These are phyloP conservation scores for Termitomyces sp. DNA, from an alignment of 768 basidiomycete genomes.

Conservation along the genomic window DNA sequence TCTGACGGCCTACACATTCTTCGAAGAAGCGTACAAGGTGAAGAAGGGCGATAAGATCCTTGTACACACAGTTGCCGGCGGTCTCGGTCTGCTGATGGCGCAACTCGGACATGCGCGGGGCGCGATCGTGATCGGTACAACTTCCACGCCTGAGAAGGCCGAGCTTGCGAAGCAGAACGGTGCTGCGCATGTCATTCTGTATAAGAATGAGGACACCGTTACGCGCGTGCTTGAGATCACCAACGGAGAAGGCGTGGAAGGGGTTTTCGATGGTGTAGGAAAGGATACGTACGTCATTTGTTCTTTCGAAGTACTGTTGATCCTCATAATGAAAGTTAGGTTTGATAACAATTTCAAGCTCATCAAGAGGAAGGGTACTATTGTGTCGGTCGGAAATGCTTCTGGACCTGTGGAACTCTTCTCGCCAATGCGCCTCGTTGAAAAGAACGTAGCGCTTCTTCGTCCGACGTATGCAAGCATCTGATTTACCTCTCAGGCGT, in stretches of 20 bases:
- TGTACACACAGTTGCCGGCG: constrained; percentile 90
- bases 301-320: background rate
- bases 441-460: constrained; percentile 78
- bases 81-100: constrained; percentile 67
- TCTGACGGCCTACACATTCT: constrained; percentile 71
- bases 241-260: constrained; percentile 78
- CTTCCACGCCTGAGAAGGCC: constrained; percentile 82
- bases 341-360: constrained; percentile 80
- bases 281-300: constrained; percentile 85
- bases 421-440: constrained; percentile 62
- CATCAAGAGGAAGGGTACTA: constrained; percentile 81
- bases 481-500: background rate
- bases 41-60: constrained; percentile 77
- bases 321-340: constrained; percentile 28
- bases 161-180: constrained; percentile 74
- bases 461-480: constrained; percentile 64
- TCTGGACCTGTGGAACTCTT: constrained; percentile 82
- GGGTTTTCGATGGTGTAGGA: constrained; percentile 93
- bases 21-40: constrained; percentile 83
- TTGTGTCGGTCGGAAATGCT: constrained; percentile 90
- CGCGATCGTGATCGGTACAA: constrained; percentile 90
- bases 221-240: constrained; percentile 72
- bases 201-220: constrained; percentile 71
- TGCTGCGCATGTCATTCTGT: constrained; percentile 84
- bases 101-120: constrained; percentile 73